Evolutionary conservation across 768 basidiomycete species (phyloP).

Genomic region (Suillus luteus): DNA sequence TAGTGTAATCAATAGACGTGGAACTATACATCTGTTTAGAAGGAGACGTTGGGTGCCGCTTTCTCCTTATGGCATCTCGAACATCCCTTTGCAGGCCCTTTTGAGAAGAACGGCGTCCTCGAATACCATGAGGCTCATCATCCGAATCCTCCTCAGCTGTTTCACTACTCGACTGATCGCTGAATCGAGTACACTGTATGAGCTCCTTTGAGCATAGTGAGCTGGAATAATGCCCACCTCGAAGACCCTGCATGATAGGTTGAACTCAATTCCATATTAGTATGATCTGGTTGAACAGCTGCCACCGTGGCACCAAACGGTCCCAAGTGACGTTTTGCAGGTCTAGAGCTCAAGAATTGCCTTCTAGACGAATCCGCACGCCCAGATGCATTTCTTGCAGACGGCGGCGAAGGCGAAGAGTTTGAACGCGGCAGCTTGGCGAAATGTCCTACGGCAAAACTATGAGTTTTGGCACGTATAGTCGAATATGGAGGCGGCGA

Average conservation of each 20-base stretch:
- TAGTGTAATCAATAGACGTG: constrained; percentile 25
- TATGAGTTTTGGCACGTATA: neutral
- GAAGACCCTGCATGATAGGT: constrained; percentile 88
- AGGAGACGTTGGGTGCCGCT: constrained; percentile 29
- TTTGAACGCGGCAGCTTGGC: constrained; percentile 77
- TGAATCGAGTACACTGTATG: constrained; percentile 24
- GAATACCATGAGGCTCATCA: constrained; percentile 42
- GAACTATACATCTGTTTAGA: constrained; percentile 28
- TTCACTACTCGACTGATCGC: constrained; percentile 53
- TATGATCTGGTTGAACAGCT: constrained; percentile 25
- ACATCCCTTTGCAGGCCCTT: constrained; percentile 32
- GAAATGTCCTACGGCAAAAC: constrained; percentile 16
- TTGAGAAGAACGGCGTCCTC: constrained; percentile 45
- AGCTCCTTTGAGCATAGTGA: constrained; percentile 8
- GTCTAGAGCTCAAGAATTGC: constrained; percentile 33
- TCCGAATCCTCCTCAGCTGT: constrained; percentile 63
- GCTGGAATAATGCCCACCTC: constrained; percentile 45
- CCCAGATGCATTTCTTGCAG: constrained; percentile 51
- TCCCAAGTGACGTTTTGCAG: constrained; percentile 28
- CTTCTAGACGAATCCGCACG: constrained; percentile 51
- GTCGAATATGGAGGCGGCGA: neutral
- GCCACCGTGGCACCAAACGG: constrained; percentile 23
- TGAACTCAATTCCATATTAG: constrained; percentile 72
- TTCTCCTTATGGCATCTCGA: constrained; percentile 29
- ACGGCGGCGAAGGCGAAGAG: constrained; percentile 76